Conservation (phyloP, 441 rosid species). For the Eruca vesicaria region DNA sequence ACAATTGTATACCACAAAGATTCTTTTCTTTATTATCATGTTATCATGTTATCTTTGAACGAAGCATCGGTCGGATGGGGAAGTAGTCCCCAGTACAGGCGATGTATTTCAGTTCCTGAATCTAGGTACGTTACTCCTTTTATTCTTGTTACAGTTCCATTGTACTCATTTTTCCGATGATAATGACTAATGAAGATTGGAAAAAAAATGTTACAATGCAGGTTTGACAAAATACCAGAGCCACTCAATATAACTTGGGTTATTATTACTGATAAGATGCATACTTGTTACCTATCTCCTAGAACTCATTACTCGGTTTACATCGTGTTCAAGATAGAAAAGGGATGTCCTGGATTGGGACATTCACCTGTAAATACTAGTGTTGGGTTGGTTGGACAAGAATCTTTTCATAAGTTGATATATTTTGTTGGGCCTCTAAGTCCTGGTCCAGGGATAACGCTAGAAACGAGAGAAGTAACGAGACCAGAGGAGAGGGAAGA, state of each 20-base stretch:
- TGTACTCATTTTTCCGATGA: not conserved
- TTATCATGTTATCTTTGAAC: conserved; percentile 49
- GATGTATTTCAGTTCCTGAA: conserved; percentile 29
- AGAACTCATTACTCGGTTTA: no score
- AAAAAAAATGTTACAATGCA: no score
- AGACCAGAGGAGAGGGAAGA: no score
- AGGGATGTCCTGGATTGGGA: conserved; percentile 10
- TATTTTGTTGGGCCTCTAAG: conserved; percentile 13
- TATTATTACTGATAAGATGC: conserved; percentile 24
- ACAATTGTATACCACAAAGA: no score
- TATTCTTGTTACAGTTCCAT: not conserved
- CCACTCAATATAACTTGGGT: conserved; percentile 38
- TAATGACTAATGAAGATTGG: not conserved
- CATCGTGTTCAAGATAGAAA: no score
- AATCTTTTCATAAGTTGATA: not conserved
- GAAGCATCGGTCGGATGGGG: conserved; percentile 55
- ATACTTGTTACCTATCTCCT: no score
- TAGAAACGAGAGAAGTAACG: no score
- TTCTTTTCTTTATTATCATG: no score
- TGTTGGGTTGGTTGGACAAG: no score
- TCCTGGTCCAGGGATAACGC: no score
- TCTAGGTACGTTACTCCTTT: conserved; percentile 37
- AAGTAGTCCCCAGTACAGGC: conserved; percentile 22
- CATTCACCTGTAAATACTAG: not conserved
- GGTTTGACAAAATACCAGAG: no score